Conservation (phyloP, 371 early-diverging fungal genomes). For the Capniomyces stellatus region DNA sequence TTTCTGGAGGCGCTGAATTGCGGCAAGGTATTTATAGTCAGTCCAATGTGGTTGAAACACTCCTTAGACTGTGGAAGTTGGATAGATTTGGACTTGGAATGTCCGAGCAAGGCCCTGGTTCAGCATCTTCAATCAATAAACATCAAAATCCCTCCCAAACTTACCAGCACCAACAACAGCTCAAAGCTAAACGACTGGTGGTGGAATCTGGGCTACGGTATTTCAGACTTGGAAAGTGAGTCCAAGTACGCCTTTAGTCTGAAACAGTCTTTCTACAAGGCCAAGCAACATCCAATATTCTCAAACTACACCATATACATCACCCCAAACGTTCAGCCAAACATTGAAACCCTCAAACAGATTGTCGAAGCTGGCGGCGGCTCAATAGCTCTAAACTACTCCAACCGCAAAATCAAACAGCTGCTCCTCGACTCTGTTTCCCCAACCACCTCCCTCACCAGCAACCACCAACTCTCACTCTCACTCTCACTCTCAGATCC, state of each 20-base stretch:
- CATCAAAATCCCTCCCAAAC: background rate
- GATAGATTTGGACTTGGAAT: slow-evolving; percentile 9
- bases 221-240: slow-evolving; percentile 11
- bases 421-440: slow-evolving; percentile 7
- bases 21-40: slow-evolving; percentile 12
- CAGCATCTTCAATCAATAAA: background rate
- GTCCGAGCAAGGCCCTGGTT: background rate
- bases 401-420: background rate
- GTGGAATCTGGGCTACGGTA: slow-evolving; percentile 4
- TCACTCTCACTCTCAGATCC: background rate
- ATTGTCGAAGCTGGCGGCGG: slow-evolving; percentile 18
- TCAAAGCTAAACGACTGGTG: background rate
- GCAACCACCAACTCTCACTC: background rate
- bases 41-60: slow-evolving; percentile 14
- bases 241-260: slow-evolving; percentile 12
- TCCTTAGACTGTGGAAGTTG: slow-evolving; percentile 11
- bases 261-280: slow-evolving; percentile 9
- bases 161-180: background rate
- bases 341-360: slow-evolving; percentile 7
- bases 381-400: slow-evolving; percentile 7
- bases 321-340: slow-evolving; percentile 13
- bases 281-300: slow-evolving; percentile 10
- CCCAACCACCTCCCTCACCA: slow-evolving; percentile 1
- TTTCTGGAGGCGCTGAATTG: slow-evolving; percentile 15
- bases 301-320: slow-evolving; percentile 14